Percentiles rank a stretch among this genome's conserved stretches.
These are phyloP conservation scores for Saturnispora dispora DNA, from an alignment of 805 yeast genomes.

Conservation along the genomic window DNA sequence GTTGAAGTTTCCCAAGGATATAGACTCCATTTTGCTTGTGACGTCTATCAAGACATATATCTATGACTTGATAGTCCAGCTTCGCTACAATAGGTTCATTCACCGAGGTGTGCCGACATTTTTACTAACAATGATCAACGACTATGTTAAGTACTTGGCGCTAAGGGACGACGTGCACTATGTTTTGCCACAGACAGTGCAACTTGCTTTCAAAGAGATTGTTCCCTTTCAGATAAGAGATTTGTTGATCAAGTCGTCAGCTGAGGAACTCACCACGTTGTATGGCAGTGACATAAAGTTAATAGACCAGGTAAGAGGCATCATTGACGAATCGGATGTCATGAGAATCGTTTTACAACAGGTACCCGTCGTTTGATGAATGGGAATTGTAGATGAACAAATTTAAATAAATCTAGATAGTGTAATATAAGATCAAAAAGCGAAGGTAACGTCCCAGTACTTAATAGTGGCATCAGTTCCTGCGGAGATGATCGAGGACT, in stretches of 20 bases:
- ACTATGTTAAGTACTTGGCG: slow-evolving; percentile 33
- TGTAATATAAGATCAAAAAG: not conserved
- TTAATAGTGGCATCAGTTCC: slow-evolving; percentile 81
- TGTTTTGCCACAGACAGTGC: slow-evolving; percentile 47
- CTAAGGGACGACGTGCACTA: slow-evolving; percentile 32
- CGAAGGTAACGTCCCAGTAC: slow-evolving; percentile 46
- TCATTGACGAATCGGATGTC: slow-evolving; percentile 39
- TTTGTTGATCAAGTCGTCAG: slow-evolving; percentile 23
- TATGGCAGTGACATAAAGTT: slow-evolving; percentile 47
- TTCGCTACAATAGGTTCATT: slow-evolving; percentile 48
- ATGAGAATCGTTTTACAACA: slow-evolving; percentile 42
- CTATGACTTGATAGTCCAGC: slow-evolving; percentile 45
- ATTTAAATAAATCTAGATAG: not conserved
- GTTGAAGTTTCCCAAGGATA: not conserved
- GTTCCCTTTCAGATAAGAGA: slow-evolving; percentile 37
- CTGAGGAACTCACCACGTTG: slow-evolving; percentile 41
- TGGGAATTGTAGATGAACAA: not conserved
- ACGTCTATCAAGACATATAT: slow-evolving; percentile 36
- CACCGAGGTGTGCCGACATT: slow-evolving; percentile 43
- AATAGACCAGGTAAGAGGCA: slow-evolving; percentile 32
- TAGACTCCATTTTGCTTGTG: not conserved
- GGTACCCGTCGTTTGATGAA: slow-evolving; percentile 40
- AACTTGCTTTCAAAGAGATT: slow-evolving; percentile 38
- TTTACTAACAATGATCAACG: slow-evolving; percentile 34
- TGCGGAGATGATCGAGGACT: slow-evolving; percentile 46